Evolutionary conservation across 2,329 filamentous ascomycete species (phyloP).

Genomic region (Ophioceras dolichostomum): DNA sequence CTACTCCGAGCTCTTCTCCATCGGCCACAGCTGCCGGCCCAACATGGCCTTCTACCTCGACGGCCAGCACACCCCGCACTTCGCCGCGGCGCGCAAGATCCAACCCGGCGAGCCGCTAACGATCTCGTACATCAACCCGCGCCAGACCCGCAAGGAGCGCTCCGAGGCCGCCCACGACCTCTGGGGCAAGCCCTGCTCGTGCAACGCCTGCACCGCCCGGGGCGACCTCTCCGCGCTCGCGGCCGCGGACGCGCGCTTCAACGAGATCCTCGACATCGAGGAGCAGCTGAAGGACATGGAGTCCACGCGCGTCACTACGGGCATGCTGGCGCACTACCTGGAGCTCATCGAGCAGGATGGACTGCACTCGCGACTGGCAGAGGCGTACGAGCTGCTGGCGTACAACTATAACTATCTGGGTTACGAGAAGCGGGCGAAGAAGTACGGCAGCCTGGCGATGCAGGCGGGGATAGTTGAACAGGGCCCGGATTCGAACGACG

Average conservation of each 20-base stretch:
- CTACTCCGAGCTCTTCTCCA: slow-evolving; percentile 21
- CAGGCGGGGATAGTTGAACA: slow-evolving; percentile 23
- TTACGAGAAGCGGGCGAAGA: slow-evolving; percentile 15
- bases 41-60: slow-evolving; percentile 24
- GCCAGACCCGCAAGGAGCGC: slow-evolving; percentile 15
- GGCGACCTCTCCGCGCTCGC: slow-evolving; percentile 6
- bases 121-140: slow-evolving; percentile 23
- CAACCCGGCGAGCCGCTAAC: slow-evolving; percentile 22
- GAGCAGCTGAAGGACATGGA: slow-evolving; percentile 12
- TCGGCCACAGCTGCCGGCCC: slow-evolving; percentile 28
- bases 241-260: slow-evolving; percentile 15
- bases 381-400: slow-evolving; percentile 25
- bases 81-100: slow-evolving; percentile 20
- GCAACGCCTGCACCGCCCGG: slow-evolving; percentile 17
- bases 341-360: slow-evolving; percentile 19
- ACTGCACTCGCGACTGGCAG: slow-evolving; percentile 22
- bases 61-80: slow-evolving; percentile 15
- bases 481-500: slow-evolving; percentile 19
- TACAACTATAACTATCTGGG: slow-evolving; percentile 25
- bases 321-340: slow-evolving; percentile 19
- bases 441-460: slow-evolving; percentile 21
- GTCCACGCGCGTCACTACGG: slow-evolving; percentile 10
- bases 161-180: slow-evolving; percentile 15
- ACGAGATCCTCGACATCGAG: slow-evolving; percentile 16
- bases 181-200: slow-evolving; percentile 22